Conservation (phyloP, 192 early-diverging fungal species). For the Coemansia sp. region DNA sequence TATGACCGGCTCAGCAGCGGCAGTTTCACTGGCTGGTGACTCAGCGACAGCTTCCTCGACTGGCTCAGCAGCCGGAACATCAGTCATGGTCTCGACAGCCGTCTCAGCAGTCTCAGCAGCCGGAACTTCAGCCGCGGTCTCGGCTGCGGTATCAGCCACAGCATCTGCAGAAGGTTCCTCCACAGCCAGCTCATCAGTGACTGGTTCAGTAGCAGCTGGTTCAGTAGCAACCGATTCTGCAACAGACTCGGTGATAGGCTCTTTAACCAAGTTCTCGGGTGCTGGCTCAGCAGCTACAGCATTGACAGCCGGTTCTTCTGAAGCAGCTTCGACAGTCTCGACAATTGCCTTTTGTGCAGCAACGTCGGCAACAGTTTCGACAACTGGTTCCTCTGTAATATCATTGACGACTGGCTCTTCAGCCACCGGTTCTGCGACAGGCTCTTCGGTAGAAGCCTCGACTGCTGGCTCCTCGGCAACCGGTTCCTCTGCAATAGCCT, state of each 20-base stretch:
- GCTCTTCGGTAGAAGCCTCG: neutral
- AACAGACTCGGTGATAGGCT: neutral
- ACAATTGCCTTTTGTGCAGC: neutral
- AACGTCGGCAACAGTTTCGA: neutral
- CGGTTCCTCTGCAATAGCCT: neutral
- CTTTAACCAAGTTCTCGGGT: neutral
- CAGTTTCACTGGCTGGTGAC: neutral
- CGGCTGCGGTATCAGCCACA: neutral
- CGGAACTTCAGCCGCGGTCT: neutral
- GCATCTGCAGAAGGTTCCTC: neutral
- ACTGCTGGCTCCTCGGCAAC: neutral
- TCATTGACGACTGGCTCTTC: neutral
- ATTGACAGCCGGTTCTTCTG: constrained; percentile 2
- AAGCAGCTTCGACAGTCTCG: neutral
- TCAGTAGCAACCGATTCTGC: constrained; percentile 8
- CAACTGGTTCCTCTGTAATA: neutral
- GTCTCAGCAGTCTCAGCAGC: neutral
- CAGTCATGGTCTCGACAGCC: neutral
- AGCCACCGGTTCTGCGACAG: neutral
- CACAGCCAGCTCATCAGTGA: neutral
- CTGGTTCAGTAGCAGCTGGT: neutral
- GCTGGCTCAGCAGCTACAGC: neutral
- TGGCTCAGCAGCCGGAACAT: neutral
- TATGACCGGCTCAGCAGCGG: neutral
- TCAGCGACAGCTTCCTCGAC: neutral